Base-by-base conservation (phyloP, 2,329 filamentous ascomycete genomes). In the Sporothrix luriei region DNA sequence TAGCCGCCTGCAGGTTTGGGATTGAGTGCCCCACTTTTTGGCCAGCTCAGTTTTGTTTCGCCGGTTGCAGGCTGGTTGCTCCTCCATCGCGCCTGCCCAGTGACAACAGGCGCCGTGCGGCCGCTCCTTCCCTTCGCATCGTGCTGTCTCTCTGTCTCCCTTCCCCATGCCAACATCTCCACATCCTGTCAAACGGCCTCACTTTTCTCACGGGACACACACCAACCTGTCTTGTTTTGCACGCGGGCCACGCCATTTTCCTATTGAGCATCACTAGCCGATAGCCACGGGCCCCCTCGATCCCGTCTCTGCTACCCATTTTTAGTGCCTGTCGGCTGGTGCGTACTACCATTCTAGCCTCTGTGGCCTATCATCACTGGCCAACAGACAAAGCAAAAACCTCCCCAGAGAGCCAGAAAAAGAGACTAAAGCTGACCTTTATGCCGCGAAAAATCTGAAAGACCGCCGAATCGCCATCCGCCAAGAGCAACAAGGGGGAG, bases 11-110 rank as follows among this genome's bases (percentile, higher is more conserved):
- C 67, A 46, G 9, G 57, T 55, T 69, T 64, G 68, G 59, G 38
- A 16, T 16, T n/a, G 43, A 16, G 14, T 40, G 59, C 33, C 54
- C 69, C 69, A 69, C 66, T 61, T 71, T 68, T 66, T 46, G 48
- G 46, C 69, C 67, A 68, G 51, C 68, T 69, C 29, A 51, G 69
- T 40, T 70, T 66, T 68, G 69, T 66, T 70, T 70, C 52, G 66
- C 29, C 57, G 55, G 55, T 16, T 13, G 33, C 55, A 62, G 68
- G 43, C 55, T 67, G 65, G 29, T 57, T 33, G 55, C 40, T 59
- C 29, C 66, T 64, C 43, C 48, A 68, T 66, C 69, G 69, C 69
- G 66, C 69, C 66, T 71, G 66, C 66, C 69, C 49, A 40, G 66
- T 66, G 57, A 54, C 40, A 68, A 67, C 64, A 65, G 57, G 59